These are phyloP conservation scores for Metschnikowia orientalis DNA, from an alignment of 805 yeast genomes.

Conservation along the genomic window DNA sequence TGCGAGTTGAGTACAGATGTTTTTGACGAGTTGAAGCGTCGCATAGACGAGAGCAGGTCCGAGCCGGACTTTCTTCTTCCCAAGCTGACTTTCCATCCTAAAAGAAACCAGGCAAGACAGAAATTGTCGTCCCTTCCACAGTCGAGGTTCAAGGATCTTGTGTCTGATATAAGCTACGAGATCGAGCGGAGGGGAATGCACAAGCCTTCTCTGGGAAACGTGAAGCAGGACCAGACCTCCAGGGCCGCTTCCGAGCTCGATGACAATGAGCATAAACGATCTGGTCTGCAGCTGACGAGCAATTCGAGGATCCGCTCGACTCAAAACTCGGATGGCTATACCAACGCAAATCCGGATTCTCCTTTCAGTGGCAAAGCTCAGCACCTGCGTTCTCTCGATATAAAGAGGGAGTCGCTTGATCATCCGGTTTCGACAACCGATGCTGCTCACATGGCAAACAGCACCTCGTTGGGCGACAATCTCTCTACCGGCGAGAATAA, in stretches of 20 bases:
- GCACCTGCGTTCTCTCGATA: too few relatives aligned
- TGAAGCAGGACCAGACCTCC: not conserved
- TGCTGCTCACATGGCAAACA: conserved; percentile 3
- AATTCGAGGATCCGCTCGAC: not conserved
- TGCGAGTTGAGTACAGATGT: conserved; percentile 91
- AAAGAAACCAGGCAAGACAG: conserved; percentile 92
- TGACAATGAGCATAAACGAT: not conserved
- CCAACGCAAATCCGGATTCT: not conserved
- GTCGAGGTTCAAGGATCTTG: conserved; percentile 81
- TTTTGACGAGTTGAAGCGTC: conserved; percentile 82
- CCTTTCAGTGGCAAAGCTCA: not conserved
- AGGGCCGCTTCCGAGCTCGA: not conserved
- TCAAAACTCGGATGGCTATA: not conserved
- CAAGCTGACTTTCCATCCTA: conserved; percentile 75
- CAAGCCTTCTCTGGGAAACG: conserved; percentile 12
- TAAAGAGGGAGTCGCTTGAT: too few relatives aligned
- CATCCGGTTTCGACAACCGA: conserved; percentile 2
- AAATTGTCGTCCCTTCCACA: conserved; percentile 82
- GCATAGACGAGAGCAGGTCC: conserved; percentile 56
- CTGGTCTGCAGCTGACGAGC: conserved; percentile 1
- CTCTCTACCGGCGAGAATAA: conserved; percentile 14
- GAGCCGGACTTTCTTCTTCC: conserved; percentile 67
- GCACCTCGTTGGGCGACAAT: conserved; percentile 10
- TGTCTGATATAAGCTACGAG: conserved; percentile 82
- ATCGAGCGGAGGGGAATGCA: conserved; percentile 72